These are phyloP conservation scores for Senna tora DNA, from an alignment of 306 rosid genomes.

Conservation along the genomic window DNA sequence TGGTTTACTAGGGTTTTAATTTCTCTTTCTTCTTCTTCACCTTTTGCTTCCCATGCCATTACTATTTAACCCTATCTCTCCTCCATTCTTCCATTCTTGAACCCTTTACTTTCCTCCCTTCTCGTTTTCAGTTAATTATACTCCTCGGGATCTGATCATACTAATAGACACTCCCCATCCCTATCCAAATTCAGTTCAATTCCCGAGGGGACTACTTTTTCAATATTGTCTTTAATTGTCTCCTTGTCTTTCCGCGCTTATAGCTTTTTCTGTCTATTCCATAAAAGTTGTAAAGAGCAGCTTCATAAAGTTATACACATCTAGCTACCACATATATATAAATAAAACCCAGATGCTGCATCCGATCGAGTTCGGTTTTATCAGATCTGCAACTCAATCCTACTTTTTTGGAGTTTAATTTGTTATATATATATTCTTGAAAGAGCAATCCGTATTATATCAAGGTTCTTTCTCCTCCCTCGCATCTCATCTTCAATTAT, in stretches of 20 bases:
- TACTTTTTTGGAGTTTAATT: slow-evolving; percentile 32
- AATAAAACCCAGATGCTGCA: slow-evolving; percentile 29
- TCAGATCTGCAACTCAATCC: slow-evolving; percentile 49
- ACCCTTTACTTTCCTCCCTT: slow-evolving; percentile 34
- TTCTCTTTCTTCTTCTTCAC: slow-evolving; percentile 34
- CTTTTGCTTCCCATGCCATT: slow-evolving; percentile 49
- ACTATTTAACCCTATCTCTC: slow-evolving; percentile 59
- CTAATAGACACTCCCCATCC: slow-evolving; percentile 34
- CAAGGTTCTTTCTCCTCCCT: slow-evolving; percentile 44
- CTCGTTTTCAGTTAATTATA: slow-evolving; percentile 30
- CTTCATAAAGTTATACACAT: slow-evolving; percentile 1
- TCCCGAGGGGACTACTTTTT: slow-evolving; percentile 64
- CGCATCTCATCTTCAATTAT: not conserved
- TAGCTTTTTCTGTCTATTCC: slow-evolving; percentile 24
- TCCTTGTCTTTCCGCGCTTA: slow-evolving; percentile 28
- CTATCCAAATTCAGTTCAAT: slow-evolving; percentile 56
- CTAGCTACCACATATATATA: slow-evolving; percentile 2
- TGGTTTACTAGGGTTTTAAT: slow-evolving; percentile 52
- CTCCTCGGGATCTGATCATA: slow-evolving; percentile 74
- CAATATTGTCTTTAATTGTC: not conserved
- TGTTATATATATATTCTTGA: too few species aligned
- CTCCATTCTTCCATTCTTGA: slow-evolving; percentile 58
- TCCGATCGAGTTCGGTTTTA: slow-evolving; percentile 48
- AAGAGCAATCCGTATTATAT: too few species aligned
- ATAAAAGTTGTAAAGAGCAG: slow-evolving; percentile 28